Base-by-base conservation (phyloP, 2,329 filamentous ascomycete genomes). In the Diaporthe velutina region DNA sequence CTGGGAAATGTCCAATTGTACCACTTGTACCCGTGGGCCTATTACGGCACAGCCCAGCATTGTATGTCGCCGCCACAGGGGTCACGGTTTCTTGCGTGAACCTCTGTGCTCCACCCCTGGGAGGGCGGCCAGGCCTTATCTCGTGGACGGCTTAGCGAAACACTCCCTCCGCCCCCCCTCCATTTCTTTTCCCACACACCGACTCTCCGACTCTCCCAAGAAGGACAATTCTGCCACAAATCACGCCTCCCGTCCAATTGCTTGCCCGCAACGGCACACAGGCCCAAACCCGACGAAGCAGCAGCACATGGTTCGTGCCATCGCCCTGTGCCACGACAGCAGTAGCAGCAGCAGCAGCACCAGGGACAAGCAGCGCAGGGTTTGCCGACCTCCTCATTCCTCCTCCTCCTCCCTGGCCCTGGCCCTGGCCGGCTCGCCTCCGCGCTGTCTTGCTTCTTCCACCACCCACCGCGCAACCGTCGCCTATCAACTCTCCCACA, bases 401-500 rank as follows among this genome's bases (percentile, higher is more conserved):
- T 33, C 50, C 52, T 38, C 45, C 52, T 55, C 40, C 25, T 9
- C 25, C 66, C 61, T 70, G 38, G 50, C 60, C 35, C 35, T 67
- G n/a, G 48, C 61, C 71, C 45, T 40, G 33, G 45, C 48, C 35
- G 55, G 70, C 57, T 25, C 9, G 6, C 40, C 10, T 60, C 55
- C 40, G 60, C 38, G 67, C 58, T 35, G 38, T 50, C 60, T 33
- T 67, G 55, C 30, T 48, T 57, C 33, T 45, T 60, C 48, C 33
- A 70, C 60, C n/a, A 57, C 70, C 48, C 64, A 57, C 74, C 58
- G 72, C 75, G 75, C 75, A 68, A 71, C 76, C 75, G 68, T 73
- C 71, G 76, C 78, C 76, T 78, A 80, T 78, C 79, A 79, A 78
- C 76, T 74, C 78, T 78, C 78, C 78, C 79, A 80, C 79, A 78